phyloP scores from a whole-genome alignment of 306 rosid genomes.

The Casuarina glauca region DNA sequence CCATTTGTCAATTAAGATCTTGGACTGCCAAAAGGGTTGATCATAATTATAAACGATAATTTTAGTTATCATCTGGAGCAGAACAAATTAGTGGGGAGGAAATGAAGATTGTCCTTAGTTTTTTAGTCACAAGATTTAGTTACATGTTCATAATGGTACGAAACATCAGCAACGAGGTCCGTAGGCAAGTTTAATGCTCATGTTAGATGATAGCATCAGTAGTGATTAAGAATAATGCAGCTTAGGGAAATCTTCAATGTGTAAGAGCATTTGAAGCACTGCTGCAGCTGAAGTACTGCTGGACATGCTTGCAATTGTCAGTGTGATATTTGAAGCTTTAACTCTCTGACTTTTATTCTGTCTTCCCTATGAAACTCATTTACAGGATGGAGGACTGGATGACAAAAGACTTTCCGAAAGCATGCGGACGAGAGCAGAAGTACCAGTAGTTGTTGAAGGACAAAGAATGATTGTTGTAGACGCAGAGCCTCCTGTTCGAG shows the following conservation, averaged over 20 bases:
- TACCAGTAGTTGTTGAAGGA: conserved; percentile 20
- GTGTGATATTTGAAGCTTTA: background rate
- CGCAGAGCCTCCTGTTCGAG: conserved; percentile 48
- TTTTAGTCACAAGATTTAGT: background rate
- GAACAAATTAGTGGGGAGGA: no score
- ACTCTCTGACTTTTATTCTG: background rate
- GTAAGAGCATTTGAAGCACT: no score
- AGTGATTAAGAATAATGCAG: background rate
- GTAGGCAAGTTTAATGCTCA: background rate
- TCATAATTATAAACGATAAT: no score
- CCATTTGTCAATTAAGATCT: no score
- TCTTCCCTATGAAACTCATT: background rate
- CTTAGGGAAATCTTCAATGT: background rate
- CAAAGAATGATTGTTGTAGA: conserved; percentile 31
- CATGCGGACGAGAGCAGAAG: conserved; percentile 62
- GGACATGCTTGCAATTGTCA: background rate
- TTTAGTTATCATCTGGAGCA: no score
- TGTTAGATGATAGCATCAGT: background rate
- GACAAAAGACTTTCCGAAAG: conserved; percentile 60
- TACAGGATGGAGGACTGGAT: conserved; percentile 69
- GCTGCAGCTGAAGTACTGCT: no score
- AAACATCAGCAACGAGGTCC: background rate
- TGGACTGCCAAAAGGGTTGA: no score
- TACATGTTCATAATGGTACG: background rate
- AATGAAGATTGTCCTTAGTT: background rate